Base-by-base conservation (phyloP, 441 rosid genomes). In the Breynia disticha region DNA sequence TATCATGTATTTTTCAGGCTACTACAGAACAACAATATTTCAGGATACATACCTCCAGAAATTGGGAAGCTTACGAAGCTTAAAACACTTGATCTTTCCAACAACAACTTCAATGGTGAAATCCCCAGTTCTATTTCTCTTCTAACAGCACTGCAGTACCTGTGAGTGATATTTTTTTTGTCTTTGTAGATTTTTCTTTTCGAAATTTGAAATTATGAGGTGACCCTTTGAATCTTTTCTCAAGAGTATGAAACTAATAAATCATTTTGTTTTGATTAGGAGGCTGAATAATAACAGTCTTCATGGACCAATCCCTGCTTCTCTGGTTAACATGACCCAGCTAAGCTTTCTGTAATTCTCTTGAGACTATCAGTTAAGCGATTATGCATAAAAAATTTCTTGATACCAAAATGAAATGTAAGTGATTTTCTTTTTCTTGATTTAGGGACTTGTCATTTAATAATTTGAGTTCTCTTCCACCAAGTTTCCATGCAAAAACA, bases 271-370 rank as follows among this genome's bases (percentile, higher is more conserved):
- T 47, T 53, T 64, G 50, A 63, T 69, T 81, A 93, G 98, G 87
- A 84, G 94, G 78, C 67, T 93, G 62, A 93, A 93, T 62, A 86
- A 93, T 57, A 93, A 91, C 68, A 84, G 87, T 55, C 77, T 91
- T 54, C 55, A 76, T 14, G 93, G 91, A 65, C 57, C 71, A 60
- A 79, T 93, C 54, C 97, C 98, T 55, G 22, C 71, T 47, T 68
- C 90, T 57, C 68, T 88, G 72, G 87, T 79, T 43, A 81, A 82
- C 78, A 84, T 84, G 90, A 73, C 88, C 58, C 85, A 79, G 62
- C 97, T 93, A 60, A 65, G 82, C 56, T 84, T 88, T 67, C 72
- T 93, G 98, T 88, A 79, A 71, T 69, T 69, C 66, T 70, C 78
- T 68, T 65, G 57, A 52, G 52, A 48, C 60, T 13, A 38, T 39